A percentile compares a stretch with the other conserved stretches of the same genome.
phyloP scores from a whole-genome alignment of 805 yeast genomes.

The Tetrapisispora arboricola region DNA sequence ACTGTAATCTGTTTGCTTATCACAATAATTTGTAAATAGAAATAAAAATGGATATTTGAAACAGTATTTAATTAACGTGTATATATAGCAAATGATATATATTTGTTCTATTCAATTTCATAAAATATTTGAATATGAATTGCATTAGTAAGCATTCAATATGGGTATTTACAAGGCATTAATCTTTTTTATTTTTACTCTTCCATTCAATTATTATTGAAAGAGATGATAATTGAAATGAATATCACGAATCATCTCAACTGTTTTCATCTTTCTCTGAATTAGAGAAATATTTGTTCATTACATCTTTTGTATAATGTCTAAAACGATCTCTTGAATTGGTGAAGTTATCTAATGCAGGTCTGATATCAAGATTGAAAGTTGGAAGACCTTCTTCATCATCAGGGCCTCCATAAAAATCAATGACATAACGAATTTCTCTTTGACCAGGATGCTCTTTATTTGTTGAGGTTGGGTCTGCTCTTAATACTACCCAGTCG shows the following conservation, averaged over 20 bases:
- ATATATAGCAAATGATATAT: not conserved
- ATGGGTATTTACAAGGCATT: no score
- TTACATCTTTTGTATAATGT: slow-evolving; percentile 28
- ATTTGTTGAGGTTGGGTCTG: slow-evolving; percentile 28
- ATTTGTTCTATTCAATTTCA: not conserved
- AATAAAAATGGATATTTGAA: not conserved
- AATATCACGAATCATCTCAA: no score
- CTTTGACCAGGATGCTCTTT: slow-evolving; percentile 40
- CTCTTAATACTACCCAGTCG: slow-evolving; percentile 92
- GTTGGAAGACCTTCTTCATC: slow-evolving; percentile 84
- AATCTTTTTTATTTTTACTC: no score
- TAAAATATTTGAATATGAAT: no score
- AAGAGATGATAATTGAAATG: no score
- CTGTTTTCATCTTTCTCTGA: not conserved
- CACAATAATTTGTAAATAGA: not conserved
- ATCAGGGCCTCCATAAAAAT: slow-evolving; percentile 93
- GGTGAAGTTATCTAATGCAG: slow-evolving; percentile 67
- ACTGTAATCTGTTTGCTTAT: not conserved
- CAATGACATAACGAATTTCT: slow-evolving; percentile 83
- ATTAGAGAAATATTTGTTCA: not conserved
- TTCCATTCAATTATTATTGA: no score
- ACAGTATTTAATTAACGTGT: not conserved
- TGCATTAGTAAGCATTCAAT: no score
- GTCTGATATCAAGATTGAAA: slow-evolving; percentile 88
- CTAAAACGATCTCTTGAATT: slow-evolving; percentile 59